Conservation (phyloP, 306 rosid genomes). For the Casuarina equisetifolia region DNA sequence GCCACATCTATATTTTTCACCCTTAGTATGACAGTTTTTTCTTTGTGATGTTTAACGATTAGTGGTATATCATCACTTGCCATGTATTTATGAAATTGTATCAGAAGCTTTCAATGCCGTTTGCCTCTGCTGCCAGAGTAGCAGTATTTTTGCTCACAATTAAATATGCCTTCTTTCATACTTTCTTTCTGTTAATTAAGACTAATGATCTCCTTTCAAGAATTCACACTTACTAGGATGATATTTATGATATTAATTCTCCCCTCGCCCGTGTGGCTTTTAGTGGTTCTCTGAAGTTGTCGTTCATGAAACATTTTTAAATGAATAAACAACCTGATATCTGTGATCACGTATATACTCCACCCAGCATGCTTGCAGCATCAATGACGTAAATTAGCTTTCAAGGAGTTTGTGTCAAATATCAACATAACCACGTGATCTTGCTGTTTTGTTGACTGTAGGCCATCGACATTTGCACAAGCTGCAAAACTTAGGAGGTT, state of each 20-base stretch:
- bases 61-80: background rate
- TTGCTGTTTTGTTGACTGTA: slow-evolving; percentile 28
- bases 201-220: background rate
- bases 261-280: background rate
- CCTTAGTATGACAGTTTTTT: too few relatives aligned
- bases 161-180: background rate
- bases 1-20: too few relatives aligned
- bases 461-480: slow-evolving; percentile 93
- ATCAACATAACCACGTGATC: background rate
- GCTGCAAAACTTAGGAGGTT: slow-evolving; percentile 79
- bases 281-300: too few relatives aligned
- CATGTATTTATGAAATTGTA: background rate
- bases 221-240: background rate
- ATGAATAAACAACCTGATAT: background rate
- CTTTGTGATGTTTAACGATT: background rate
- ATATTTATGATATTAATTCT: background rate
- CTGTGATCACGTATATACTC: background rate
- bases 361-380: background rate
- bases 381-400: background rate
- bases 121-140: background rate
- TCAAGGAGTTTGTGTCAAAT: background rate
- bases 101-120: background rate
- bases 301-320: background rate
- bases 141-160: background rate
- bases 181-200: too few relatives aligned